Conservation (phyloP, 352 stramenopile genomes). For the Pythium rishiriense region DNA sequence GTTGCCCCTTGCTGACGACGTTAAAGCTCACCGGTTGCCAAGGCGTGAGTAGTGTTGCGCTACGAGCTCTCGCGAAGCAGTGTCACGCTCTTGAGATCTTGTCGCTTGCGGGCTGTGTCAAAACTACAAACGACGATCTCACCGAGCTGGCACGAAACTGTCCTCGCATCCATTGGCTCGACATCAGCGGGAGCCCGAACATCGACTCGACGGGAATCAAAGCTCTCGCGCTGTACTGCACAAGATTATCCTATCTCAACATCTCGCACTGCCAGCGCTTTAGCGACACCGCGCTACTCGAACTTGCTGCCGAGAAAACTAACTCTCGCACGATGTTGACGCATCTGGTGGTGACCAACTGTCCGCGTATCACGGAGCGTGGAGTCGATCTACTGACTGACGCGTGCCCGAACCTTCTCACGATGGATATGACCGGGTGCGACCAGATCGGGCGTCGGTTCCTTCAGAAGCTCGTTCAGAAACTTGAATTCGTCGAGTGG, state of each 20-base stretch:
- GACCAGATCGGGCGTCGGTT: constrained; percentile 68
- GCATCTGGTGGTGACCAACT: constrained; percentile 65
- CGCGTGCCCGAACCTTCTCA: constrained; percentile 73
- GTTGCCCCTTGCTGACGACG: constrained; percentile 83
- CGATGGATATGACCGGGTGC: constrained; percentile 85
- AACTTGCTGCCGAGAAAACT: constrained; percentile 33
- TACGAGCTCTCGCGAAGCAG: constrained; percentile 70
- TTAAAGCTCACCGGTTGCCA: constrained; percentile 87
- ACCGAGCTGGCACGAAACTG: constrained; percentile 51
- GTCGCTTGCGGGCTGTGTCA: constrained; percentile 81
- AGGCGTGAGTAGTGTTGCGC: constrained; percentile 71
- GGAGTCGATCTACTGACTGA: constrained; percentile 65
- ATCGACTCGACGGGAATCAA: constrained; percentile 61
- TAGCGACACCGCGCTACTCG: constrained; percentile 60
- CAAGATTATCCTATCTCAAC: constrained; percentile 63
- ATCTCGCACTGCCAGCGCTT: constrained; percentile 78
- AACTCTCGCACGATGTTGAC: constrained; percentile 29
- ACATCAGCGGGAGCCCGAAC: constrained; percentile 78
- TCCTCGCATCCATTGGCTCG: constrained; percentile 66
- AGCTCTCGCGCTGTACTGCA: constrained; percentile 60
- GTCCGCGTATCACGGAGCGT: constrained; percentile 65
- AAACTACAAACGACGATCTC: constrained; percentile 81
- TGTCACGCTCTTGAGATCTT: constrained; percentile 74
- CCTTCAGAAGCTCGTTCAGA: constrained; percentile 64
- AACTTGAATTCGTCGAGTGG: constrained; percentile 85